Conservation (phyloP, 441 rosid genomes). For the Adansonia madagascariensis region DNA sequence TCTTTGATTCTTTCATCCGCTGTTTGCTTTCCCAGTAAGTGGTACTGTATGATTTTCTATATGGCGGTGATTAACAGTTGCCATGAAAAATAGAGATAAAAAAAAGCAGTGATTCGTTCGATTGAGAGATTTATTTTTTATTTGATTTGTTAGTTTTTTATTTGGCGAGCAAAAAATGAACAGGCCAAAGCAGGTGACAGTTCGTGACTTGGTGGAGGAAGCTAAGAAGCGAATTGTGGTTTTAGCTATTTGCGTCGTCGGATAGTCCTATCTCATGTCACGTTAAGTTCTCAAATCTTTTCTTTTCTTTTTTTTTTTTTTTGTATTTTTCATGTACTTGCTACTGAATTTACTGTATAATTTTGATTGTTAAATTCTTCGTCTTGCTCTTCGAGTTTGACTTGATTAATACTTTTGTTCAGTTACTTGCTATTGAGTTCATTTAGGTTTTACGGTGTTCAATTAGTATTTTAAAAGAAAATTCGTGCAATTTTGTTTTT, state of each 20-base stretch:
- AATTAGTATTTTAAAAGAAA: background rate
- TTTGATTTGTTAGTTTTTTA: slow-evolving; percentile 9
- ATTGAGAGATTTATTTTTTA: slow-evolving; percentile 24
- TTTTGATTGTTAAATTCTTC: background rate
- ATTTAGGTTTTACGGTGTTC: slow-evolving; percentile 14
- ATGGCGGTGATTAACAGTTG: slow-evolving; percentile 20
- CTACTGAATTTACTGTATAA: background rate
- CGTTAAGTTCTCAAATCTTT: slow-evolving; percentile 60
- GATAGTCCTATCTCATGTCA: slow-evolving; percentile 92
- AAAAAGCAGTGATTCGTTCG: slow-evolving; percentile 4
- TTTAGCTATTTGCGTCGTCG: slow-evolving; percentile 83
- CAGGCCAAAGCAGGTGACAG: slow-evolving; percentile 62
- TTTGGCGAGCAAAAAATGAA: slow-evolving; percentile 48
- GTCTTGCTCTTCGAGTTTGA: slow-evolving; percentile 6
- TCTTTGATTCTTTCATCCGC: slow-evolving; percentile 18
- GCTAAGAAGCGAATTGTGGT: slow-evolving; percentile 91
- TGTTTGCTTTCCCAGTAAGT: background rate
- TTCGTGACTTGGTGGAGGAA: slow-evolving; percentile 88
- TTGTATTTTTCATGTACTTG: background rate
- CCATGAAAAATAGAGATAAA: slow-evolving; percentile 20
- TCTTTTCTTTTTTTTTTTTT: background rate
- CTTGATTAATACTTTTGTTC: background rate
- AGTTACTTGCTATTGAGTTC: slow-evolving; percentile 2
- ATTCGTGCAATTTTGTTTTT: background rate
- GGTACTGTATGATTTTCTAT: background rate